These are phyloP conservation scores for Triticum dicoccoides DNA, from an alignment of 176 grass and related monocot species.

Conservation along the genomic window DNA sequence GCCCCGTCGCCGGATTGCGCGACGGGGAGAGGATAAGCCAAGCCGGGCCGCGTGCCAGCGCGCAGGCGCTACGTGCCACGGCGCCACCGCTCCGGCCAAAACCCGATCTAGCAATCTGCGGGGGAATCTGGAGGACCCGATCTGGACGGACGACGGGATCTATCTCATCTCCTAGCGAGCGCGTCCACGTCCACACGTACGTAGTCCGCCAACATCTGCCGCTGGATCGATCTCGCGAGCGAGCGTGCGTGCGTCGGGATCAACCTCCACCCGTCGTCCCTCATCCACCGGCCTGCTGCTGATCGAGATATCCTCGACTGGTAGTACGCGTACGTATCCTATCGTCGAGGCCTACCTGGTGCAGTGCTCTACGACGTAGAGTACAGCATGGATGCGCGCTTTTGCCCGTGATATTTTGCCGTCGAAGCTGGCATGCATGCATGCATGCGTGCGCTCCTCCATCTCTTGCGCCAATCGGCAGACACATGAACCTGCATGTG, in stretches of 20 bases:
- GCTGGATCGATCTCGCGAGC: background rate
- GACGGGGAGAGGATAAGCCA: constrained; percentile 12
- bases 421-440: background rate
- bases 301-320: background rate
- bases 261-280: background rate
- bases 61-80: background rate
- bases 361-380: background rate
- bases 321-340: background rate
- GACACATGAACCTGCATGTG: background rate
- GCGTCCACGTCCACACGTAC: constrained; percentile 8
- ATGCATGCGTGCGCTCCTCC: background rate
- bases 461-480: background rate
- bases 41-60: background rate
- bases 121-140: background rate
- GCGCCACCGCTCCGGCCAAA: background rate
- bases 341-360: background rate
- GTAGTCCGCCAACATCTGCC: background rate
- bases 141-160: background rate
- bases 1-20: background rate
- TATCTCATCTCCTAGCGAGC: background rate
- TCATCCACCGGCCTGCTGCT: background rate
- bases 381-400: background rate
- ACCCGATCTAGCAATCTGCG: background rate
- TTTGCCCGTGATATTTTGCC: background rate
- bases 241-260: background rate